Conservation (phyloP, 768 basidiomycete species). For the Serendipita sp. region DNA sequence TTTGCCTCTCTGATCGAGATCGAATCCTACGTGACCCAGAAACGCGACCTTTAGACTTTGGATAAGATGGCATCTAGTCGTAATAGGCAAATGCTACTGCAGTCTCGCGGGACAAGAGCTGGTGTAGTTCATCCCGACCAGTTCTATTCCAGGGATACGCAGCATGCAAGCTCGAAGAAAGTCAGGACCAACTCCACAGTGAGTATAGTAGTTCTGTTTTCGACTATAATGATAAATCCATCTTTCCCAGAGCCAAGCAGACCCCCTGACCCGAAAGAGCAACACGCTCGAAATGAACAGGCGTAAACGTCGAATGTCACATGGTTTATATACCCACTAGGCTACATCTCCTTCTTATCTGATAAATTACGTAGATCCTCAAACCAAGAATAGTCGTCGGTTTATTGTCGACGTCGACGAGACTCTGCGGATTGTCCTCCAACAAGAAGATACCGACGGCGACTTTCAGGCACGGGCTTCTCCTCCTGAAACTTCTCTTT, state of each 20-base stretch:
- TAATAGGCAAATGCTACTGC: constrained; percentile 1
- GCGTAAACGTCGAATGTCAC: constrained; percentile 67
- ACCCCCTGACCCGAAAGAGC: background rate
- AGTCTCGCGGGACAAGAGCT: background rate
- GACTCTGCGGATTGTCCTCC: constrained; percentile 87
- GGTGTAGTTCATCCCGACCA: background rate
- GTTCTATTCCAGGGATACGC: background rate
- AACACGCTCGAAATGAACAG: constrained; percentile 19
- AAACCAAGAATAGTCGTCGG: constrained; percentile 52
- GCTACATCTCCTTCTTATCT: background rate
- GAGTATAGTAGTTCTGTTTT: background rate
- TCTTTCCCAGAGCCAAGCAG: background rate
- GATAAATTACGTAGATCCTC: constrained; percentile 52
- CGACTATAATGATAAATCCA: background rate
- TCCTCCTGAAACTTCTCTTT: background rate
- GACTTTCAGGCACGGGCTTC: constrained; percentile 50
- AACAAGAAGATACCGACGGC: constrained; percentile 95
- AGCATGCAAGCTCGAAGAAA: background rate
- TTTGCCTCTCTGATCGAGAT: background rate
- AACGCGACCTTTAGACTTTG: background rate
- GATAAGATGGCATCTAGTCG: background rate
- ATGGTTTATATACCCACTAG: constrained; percentile 26
- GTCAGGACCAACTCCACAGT: background rate
- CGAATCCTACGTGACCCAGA: background rate
- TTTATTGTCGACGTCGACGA: constrained; percentile 97